A percentile compares a stretch with the other conserved stretches of the same genome.
Conservation (phyloP, 306 rosid species). For the Begonia masoniana region DNA sequence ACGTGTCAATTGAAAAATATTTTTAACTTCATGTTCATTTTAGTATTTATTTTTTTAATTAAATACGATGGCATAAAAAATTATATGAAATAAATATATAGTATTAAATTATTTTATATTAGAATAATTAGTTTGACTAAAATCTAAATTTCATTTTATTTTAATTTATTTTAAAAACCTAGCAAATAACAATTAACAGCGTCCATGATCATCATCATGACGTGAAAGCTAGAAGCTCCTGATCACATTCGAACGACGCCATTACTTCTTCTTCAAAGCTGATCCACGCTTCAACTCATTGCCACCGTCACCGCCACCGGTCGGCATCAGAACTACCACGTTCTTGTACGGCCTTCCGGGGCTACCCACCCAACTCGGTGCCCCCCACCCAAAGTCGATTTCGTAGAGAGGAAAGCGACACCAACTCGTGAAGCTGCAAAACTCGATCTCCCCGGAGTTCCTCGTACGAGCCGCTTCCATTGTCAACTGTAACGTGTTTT, state of each 20-base stretch:
- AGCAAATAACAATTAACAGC: too few relatives aligned
- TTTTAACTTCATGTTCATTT: too few relatives aligned
- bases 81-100: too few relatives aligned
- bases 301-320: not conserved
- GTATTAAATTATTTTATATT: too few relatives aligned
- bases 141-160: too few relatives aligned
- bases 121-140: too few relatives aligned
- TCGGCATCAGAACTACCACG: slow-evolving; percentile 7
- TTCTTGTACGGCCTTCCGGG: slow-evolving; percentile 4
- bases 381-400: slow-evolving; percentile 29
- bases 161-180: too few relatives aligned
- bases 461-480: not conserved
- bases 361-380: slow-evolving; percentile 22
- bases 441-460: slow-evolving; percentile 10
- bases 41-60: too few relatives aligned
- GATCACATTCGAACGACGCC: slow-evolving; percentile 7
- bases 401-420: slow-evolving; percentile 19
- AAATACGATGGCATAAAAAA: too few relatives aligned
- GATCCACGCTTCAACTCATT: slow-evolving; percentile 23
- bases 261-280: slow-evolving; percentile 15
- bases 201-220: not conserved
- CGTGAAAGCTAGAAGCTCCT: not conserved
- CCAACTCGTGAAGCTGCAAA: slow-evolving; percentile 13
- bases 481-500: not conserved
- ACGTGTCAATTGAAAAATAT: too few relatives aligned